Evolutionary conservation across 257 asterid genomes (phyloP).

Genomic region (Nicotiana tomentosiformis): DNA sequence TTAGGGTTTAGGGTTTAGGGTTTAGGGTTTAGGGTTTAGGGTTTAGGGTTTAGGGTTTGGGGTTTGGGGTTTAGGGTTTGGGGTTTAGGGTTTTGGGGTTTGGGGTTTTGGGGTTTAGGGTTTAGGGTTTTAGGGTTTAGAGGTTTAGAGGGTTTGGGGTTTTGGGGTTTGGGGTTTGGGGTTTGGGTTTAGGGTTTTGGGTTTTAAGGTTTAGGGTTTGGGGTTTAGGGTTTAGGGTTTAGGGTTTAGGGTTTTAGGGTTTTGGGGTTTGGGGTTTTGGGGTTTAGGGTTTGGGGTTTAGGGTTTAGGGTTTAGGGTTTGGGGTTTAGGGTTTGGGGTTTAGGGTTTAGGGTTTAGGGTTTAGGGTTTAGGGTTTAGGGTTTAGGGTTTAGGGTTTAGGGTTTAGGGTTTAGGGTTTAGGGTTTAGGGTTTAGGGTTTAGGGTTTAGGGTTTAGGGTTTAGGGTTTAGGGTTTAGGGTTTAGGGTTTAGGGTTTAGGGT

Average conservation of each 20-base stretch:
- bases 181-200: slow-evolving; percentile 6
- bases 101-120: slow-evolving; percentile 20
- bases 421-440: slow-evolving; percentile 9
- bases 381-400: slow-evolving; percentile 17
- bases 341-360: slow-evolving; percentile 18
- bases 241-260: slow-evolving; percentile 16
- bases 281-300: slow-evolving; percentile 16
- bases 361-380: slow-evolving; percentile 17
- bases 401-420: slow-evolving; percentile 17
- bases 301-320: slow-evolving; percentile 19
- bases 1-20: background rate
- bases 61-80: slow-evolving; percentile 22
- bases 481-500: slow-evolving; percentile 15
- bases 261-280: slow-evolving; percentile 15
- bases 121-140: slow-evolving; percentile 12
- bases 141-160: slow-evolving; percentile 19
- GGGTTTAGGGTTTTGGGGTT: slow-evolving; percentile 16
- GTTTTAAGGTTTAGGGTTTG: slow-evolving; percentile 5
- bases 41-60: slow-evolving; percentile 21
- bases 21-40: slow-evolving; percentile 13
- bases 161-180: slow-evolving; percentile 11
- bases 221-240: slow-evolving; percentile 16
- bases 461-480: slow-evolving; percentile 11
- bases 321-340: slow-evolving; percentile 1
- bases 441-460: slow-evolving; percentile 1